These are phyloP conservation scores for Mycena albidolilacea DNA, from an alignment of 768 basidiomycete species.

Conservation along the genomic window DNA sequence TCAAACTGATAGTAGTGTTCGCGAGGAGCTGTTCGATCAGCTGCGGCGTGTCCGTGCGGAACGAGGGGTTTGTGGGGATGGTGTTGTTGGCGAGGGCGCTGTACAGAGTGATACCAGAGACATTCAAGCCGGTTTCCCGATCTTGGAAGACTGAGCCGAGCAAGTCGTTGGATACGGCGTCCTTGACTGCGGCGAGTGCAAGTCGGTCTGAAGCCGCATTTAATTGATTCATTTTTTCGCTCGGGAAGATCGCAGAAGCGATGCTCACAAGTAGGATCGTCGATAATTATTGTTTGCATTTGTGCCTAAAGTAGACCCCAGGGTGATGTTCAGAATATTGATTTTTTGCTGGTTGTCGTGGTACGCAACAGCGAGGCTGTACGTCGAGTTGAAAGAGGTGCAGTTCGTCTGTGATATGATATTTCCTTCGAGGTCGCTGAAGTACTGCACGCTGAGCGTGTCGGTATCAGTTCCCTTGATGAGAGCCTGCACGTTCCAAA, in stretches of 20 bases:
- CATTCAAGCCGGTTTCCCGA: neutral
- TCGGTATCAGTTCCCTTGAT: constrained; percentile 1
- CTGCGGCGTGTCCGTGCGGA: constrained; percentile 17
- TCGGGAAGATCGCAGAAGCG: no score
- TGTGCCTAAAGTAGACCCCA: constrained; percentile 11
- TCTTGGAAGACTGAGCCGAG: neutral
- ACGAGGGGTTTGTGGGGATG: constrained; percentile 2
- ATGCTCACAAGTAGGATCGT: constrained; percentile 2
- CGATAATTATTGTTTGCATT: neutral
- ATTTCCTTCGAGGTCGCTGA: neutral
- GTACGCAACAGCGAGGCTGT: constrained; percentile 8
- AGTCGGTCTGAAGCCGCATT: neutral
- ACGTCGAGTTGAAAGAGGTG: constrained; percentile 20
- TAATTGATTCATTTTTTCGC: neutral
- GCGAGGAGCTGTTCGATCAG: constrained; percentile 27
- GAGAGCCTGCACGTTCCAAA: neutral
- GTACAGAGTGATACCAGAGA: constrained; percentile 4
- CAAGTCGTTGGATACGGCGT: constrained; percentile 11
- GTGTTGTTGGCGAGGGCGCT: constrained; percentile 25
- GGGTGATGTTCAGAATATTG: neutral
- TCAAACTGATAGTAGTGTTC: constrained; percentile 26
- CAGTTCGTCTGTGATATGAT: constrained; percentile 19
- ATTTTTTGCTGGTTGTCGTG: constrained; percentile 16
- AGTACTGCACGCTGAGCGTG: constrained; percentile 15
- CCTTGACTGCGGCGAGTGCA: constrained; percentile 20